Evolutionary conservation across 176 grass and related monocot genomes (phyloP), one percentile per base, ranked within the genome.

Genomic region (Avena atlantica): DNA sequence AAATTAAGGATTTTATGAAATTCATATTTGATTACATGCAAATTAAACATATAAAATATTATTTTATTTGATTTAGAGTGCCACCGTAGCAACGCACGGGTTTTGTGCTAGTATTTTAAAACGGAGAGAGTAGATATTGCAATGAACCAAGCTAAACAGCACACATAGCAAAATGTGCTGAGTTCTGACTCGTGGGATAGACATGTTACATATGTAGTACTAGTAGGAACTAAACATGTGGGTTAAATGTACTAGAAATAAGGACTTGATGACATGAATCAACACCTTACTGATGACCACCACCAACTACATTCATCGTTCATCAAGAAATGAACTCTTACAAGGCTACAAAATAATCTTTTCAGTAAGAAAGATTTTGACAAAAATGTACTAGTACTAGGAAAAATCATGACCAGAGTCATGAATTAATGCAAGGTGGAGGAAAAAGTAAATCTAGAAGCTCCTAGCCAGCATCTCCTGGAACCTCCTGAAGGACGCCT

Each of bases 401-500:
- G n/a, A 27, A 64, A 76, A 76, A 64, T 16, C 11, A 84, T 63
- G 45, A 64, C 24, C 58, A 37, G 31, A 8, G 56, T 36, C 44
- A 64, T 76, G 56, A 76, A 53, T 36, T 34, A 78, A 70, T 44
- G 29, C 56, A 37, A 24, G 16, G 34, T 17, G 5, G 40, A 42
- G 4, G 62, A 15, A 67, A 36, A 67, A 1, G 4, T 36, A 48
- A 48, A 48, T 42, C 78, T 87, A 87, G 58, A 87, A 87, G 86
- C 69, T 81, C 53, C 86, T 81, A 34, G 86, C 86, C 29, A 87
- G 86, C 86, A 82, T 82, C 58, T 87, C 78, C n/a, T 82, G 86
- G 79, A 82, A 76, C 79, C 79, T 87, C 86, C 79, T 63, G 79
- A 57, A 87, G 29, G 86, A 82, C n/a, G 81, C 58, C 59, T 87